phyloP scores from a whole-genome alignment of 345 rosid species.

The Gossypium turneri region DNA sequence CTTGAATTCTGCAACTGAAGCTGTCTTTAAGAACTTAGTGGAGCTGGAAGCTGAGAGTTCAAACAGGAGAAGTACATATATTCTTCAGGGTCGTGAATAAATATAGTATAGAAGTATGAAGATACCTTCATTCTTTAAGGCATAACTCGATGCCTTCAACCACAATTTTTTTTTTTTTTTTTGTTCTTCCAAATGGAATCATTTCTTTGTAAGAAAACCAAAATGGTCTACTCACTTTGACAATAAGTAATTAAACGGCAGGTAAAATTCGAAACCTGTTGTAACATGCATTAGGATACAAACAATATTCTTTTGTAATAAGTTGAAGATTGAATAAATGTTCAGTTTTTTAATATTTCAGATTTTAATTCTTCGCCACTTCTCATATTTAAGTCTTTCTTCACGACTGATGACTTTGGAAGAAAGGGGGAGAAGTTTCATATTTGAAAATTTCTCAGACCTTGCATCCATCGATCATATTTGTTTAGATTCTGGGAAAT shows the following conservation, averaged over 20 bases:
- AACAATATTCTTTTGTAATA: conserved; percentile 6
- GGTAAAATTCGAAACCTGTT: background rate
- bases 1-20: conserved; percentile 60
- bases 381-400: background rate
- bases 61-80: conserved; percentile 14
- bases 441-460: too few relatives aligned
- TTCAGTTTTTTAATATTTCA: background rate
- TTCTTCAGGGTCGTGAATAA: conserved; percentile 15
- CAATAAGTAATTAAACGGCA: background rate
- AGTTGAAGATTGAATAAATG: conserved; percentile 1
- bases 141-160: background rate
- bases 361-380: background rate
- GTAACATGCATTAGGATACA: background rate
- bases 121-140: background rate
- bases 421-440: background rate
- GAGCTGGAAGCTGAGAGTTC: conserved; percentile 45
- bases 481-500: background rate
- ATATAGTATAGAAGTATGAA: background rate
- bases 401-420: background rate
- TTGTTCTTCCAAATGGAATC: background rate
- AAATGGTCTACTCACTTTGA: background rate
- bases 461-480: too few relatives aligned
- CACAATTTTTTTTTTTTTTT: background rate
- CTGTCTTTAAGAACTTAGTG: conserved; percentile 52
- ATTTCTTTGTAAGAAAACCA: background rate